A percentile compares a stretch with the other conserved stretches of the same genome.
Conservation (phyloP, 225 moss, liverwort and hornwort species). For the Lunularia cruciata region DNA sequence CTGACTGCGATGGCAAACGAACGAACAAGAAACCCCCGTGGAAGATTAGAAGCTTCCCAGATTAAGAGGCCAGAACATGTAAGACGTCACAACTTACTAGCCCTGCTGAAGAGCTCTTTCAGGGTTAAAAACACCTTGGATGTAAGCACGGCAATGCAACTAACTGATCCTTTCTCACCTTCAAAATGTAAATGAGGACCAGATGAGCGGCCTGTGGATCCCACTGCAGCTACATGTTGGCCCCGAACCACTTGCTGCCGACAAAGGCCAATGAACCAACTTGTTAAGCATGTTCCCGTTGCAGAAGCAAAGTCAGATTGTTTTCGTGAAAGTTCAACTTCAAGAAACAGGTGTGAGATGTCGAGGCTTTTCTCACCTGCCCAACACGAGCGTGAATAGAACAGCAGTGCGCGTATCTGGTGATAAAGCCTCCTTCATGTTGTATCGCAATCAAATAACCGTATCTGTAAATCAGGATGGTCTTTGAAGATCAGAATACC, state of each 20-base stretch:
- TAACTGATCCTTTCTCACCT: slow-evolving; percentile 54
- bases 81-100: no score
- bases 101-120: no score
- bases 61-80: no score
- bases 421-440: slow-evolving; percentile 78
- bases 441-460: slow-evolving; percentile 83
- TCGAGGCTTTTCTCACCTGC: slow-evolving; percentile 49
- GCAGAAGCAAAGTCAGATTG: no score
- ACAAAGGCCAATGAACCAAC: background rate
- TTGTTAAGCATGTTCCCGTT: background rate
- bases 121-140: no score
- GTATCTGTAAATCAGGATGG: no score
- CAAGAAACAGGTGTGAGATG: no score
- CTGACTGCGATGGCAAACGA: slow-evolving; percentile 48
- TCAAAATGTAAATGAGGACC: slow-evolving; percentile 91
- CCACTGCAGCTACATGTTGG: slow-evolving; percentile 87
- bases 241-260: slow-evolving; percentile 78
- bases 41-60: no score
- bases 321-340: no score
- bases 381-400: slow-evolving; percentile 85
- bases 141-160: no score
- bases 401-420: slow-evolving; percentile 92
- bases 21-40: no score
- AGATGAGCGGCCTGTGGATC: slow-evolving; percentile 80
- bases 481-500: no score